Evolutionary conservation across 352 stramenopile genomes (phyloP).

Genomic region (Phytophthora agathidicida): DNA sequence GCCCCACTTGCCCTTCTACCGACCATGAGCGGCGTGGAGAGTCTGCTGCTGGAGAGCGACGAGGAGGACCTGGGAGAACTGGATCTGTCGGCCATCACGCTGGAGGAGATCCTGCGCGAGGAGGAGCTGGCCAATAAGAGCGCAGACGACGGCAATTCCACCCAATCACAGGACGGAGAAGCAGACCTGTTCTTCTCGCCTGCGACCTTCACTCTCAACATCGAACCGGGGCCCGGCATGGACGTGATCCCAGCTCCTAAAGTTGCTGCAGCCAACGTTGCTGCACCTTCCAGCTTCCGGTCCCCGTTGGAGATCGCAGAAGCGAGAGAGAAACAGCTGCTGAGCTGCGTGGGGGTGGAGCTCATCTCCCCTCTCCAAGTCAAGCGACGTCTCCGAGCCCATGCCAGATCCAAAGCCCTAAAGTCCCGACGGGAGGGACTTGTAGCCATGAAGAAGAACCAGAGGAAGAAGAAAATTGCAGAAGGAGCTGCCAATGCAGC

Average conservation of each 20-base stretch:
- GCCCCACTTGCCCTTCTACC: neutral
- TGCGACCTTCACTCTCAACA: conserved; percentile 66
- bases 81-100: conserved; percentile 67
- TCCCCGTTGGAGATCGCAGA: conserved; percentile 80
- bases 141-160: conserved; percentile 29
- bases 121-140: conserved; percentile 56
- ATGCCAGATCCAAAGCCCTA: conserved; percentile 62
- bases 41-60: conserved; percentile 69
- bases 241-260: conserved; percentile 46
- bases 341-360: conserved; percentile 84
- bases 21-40: conserved; percentile 60
- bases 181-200: conserved; percentile 80
- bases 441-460: conserved; percentile 43
- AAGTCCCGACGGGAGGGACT: conserved; percentile 42
- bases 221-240: conserved; percentile 74
- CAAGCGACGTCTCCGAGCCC: conserved; percentile 74
- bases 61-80: conserved; percentile 70
- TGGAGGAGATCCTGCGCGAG: conserved; percentile 78
- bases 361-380: conserved; percentile 84
- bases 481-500: conserved; percentile 27
- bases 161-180: conserved; percentile 45
- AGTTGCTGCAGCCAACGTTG: no score
- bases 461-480: conserved; percentile 59
- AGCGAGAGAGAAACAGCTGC: conserved; percentile 76
- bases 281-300: conserved; percentile 39